phyloP scores from a whole-genome alignment of 2,329 filamentous ascomycete genomes.

The Neofusicoccum umdonicola region DNA sequence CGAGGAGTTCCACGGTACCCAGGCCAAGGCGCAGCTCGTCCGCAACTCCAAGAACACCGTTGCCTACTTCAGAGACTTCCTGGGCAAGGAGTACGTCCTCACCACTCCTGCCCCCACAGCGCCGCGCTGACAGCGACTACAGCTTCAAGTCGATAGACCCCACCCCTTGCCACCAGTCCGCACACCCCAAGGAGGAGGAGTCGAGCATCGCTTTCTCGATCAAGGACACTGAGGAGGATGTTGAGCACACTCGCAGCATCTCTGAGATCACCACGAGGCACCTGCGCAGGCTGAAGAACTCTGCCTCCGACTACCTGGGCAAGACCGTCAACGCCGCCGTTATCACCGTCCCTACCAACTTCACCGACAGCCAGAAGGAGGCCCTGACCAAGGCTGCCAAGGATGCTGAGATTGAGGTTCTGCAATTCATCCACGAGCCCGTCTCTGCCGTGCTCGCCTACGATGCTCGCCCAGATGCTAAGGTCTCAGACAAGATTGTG shows the following conservation, averaged over 20 bases:
- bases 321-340: constrained; percentile 94
- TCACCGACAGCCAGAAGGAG: constrained; percentile 79
- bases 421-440: constrained; percentile 91
- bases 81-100: constrained; percentile 78
- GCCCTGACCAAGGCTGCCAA: constrained; percentile 76
- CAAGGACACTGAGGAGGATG: constrained; percentile 62
- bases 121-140: constrained; percentile 25
- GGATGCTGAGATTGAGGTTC: constrained; percentile 78
- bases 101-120: not conserved
- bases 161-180: constrained; percentile 88
- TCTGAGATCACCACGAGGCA: constrained; percentile 82
- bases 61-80: constrained; percentile 91
- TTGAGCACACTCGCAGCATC: constrained; percentile 67
- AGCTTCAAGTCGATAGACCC: constrained; percentile 94
- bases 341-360: constrained; percentile 91
- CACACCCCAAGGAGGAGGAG: constrained; percentile 76
- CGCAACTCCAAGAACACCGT: constrained; percentile 92
- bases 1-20: constrained; percentile 93
- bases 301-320: constrained; percentile 88
- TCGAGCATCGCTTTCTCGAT: constrained; percentile 77
- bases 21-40: constrained; percentile 90
- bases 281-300: constrained; percentile 74
- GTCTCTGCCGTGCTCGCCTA: constrained; percentile 87
- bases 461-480: constrained; percentile 76
- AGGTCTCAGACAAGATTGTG: constrained; percentile 78